phyloP scores from a whole-genome alignment of 2,329 filamentous ascomycete genomes.

The Leptodontidium sp. region DNA sequence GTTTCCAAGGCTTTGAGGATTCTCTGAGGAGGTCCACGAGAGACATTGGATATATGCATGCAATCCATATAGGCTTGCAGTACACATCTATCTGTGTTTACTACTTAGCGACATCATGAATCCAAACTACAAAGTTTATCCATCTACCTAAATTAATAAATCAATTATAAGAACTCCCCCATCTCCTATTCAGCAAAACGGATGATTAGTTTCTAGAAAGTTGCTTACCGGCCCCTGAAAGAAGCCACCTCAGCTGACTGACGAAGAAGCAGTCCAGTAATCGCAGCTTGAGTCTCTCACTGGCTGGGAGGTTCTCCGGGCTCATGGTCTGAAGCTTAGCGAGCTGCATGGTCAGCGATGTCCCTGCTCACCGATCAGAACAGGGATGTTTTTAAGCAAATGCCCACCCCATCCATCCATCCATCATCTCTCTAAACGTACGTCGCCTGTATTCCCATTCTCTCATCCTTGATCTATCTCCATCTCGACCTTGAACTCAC shows the following conservation, averaged over 20 bases:
- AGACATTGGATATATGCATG: background rate
- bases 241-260: background rate
- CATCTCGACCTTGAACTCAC: too few species aligned
- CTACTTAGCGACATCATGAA: background rate
- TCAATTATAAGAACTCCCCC: background rate
- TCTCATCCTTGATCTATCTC: background rate
- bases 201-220: background rate
- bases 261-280: background rate
- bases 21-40: background rate
- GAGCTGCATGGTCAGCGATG: conserved; percentile 1
- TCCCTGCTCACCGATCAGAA: conserved; percentile 9
- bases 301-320: conserved; percentile 1
- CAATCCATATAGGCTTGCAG: background rate
- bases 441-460: background rate
- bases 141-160: too few species aligned
- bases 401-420: too few species aligned
- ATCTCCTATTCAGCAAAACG: conserved; percentile 2
- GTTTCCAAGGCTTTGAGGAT: background rate
- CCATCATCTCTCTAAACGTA: background rate
- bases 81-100: background rate
- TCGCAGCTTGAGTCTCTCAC: background rate
- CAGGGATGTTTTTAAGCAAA: background rate
- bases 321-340: background rate
- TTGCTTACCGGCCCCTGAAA: conserved; percentile 2
- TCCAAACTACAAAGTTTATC: background rate